Conservation (phyloP, 805 yeast genomes). For the Spathaspora boniae region DNA sequence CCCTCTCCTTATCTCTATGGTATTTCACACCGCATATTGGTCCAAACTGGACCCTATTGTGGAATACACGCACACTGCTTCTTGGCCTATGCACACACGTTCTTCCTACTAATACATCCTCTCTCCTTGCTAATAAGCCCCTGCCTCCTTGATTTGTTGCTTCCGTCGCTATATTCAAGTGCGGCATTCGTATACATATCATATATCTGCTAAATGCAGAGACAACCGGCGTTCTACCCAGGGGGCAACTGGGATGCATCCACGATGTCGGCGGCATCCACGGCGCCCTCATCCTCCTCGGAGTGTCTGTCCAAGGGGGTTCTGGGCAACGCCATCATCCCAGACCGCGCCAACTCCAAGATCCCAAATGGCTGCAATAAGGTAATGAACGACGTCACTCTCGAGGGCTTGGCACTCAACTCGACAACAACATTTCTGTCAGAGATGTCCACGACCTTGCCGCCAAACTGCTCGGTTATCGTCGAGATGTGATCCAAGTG, state of each 20-base stretch:
- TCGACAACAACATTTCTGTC: slow-evolving; percentile 94
- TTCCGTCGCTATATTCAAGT: no score
- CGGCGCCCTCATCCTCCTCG: slow-evolving; percentile 46
- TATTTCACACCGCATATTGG: no score
- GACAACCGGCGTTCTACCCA: slow-evolving; percentile 49
- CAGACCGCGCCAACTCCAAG: slow-evolving; percentile 93
- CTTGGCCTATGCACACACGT: no score
- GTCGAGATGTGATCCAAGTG: slow-evolving; percentile 83
- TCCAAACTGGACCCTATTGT: no score
- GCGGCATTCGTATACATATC: no score
- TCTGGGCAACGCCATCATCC: slow-evolving; percentile 98
- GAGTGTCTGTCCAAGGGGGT: slow-evolving; percentile 68
- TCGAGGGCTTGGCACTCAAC: slow-evolving; percentile 88
- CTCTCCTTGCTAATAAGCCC: not conserved
- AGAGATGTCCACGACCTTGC: slow-evolving; percentile 85
- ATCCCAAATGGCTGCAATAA: slow-evolving; percentile 95
- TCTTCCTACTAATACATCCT: no score
- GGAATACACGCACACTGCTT: no score
- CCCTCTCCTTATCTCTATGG: no score
- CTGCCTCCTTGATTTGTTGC: slow-evolving; percentile 3
- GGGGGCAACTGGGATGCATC: slow-evolving; percentile 93
- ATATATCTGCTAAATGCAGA: not conserved
- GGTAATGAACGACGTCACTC: slow-evolving; percentile 82
- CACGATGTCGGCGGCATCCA: slow-evolving; percentile 65
- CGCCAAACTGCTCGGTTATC: slow-evolving; percentile 85